Percentiles rank a stretch among this genome's conserved stretches.
Evolutionary conservation across 1,284 basidiomycete species (phyloP).

Genomic region (Malassezia caprae): DNA sequence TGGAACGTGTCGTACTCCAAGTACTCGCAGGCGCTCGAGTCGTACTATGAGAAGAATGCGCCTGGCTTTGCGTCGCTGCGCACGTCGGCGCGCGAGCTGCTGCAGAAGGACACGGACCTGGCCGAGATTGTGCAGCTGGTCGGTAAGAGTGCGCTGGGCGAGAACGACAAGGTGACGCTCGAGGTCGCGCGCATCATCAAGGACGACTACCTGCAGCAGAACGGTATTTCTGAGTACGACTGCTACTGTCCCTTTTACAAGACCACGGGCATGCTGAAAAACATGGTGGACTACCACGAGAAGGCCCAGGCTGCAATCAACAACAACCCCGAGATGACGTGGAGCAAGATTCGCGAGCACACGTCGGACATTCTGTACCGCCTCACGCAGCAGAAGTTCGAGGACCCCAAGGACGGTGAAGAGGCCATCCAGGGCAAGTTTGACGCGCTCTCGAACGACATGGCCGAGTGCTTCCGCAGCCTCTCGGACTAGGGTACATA

Average conservation of each 20-base stretch:
- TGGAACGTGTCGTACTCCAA: conserved; percentile 99
- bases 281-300: conserved; percentile 92
- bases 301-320: conserved; percentile 67
- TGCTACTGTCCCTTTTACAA: conserved; percentile 79
- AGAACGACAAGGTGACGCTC: conserved; percentile 95
- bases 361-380: conserved; percentile 83
- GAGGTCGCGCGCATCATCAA: conserved; percentile 93
- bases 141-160: conserved; percentile 92
- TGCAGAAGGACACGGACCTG: conserved; percentile 96
- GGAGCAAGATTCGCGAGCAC: conserved; percentile 77
- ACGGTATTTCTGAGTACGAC: conserved; percentile 96
- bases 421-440: conserved; percentile 36
- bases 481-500: conserved; percentile 29
- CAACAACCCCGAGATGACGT: conserved; percentile 73
- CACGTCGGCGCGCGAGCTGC: conserved; percentile 82
- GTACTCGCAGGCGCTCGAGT: conserved; percentile 88
- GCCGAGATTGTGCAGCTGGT: conserved; percentile 98
- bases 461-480: conserved; percentile 43
- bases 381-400: conserved; percentile 96
- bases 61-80: conserved; percentile 89
- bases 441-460: conserved; percentile 41
- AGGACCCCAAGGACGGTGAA: conserved; percentile 54
- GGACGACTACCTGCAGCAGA: conserved; percentile 94
- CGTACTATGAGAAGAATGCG: conserved; percentile 74
- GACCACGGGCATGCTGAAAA: conserved; percentile 80